Conservation (phyloP, 1,284 basidiomycete genomes). For the Polyporus tsugae region DNA sequence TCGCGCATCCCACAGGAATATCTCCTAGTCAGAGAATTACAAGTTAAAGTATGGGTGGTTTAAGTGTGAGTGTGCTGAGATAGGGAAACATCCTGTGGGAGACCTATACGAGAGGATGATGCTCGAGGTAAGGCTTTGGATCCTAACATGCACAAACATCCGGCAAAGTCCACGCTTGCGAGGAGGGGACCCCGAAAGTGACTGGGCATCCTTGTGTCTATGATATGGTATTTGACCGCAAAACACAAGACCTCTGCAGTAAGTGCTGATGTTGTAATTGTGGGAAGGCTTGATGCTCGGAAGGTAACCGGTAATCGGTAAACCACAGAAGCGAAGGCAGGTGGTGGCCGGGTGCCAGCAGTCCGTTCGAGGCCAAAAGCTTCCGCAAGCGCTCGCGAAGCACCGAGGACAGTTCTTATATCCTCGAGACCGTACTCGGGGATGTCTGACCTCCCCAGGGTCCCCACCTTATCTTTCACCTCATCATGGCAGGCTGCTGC, state of each 20-base stretch:
- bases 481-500: constrained; percentile 29
- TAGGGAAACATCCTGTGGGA: background rate
- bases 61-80: too few species aligned
- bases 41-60: background rate
- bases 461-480: background rate
- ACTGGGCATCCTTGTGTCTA: background rate
- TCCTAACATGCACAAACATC: constrained; percentile 37
- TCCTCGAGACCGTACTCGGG: too few species aligned
- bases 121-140: constrained; percentile 26
- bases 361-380: background rate
- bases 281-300: background rate
- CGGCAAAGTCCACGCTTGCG: background rate
- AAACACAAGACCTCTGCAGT: too few species aligned
- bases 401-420: background rate
- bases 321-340: background rate
- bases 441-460: background rate
- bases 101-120: background rate
- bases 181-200: too few species aligned
- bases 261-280: background rate
- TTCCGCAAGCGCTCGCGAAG: background rate
- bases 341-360: background rate
- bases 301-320: background rate
- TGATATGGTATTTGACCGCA: too few species aligned
- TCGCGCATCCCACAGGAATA: too few species aligned
- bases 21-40: too few species aligned